A percentile compares a stretch with the other conserved stretches of the same genome.
phyloP scores from a whole-genome alignment of 2,329 filamentous ascomycete species.

The Xylaria sp. region DNA sequence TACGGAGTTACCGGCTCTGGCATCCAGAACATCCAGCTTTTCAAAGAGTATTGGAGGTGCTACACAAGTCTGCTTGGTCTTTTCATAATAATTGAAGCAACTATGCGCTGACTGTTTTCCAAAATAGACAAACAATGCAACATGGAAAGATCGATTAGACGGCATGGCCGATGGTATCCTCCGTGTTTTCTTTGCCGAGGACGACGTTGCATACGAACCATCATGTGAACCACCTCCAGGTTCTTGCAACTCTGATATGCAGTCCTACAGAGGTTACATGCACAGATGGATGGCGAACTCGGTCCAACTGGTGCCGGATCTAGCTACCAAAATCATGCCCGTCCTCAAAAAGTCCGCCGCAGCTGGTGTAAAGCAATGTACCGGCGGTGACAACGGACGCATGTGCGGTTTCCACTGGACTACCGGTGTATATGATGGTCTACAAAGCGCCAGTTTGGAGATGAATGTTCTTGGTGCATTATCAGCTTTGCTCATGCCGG shows the following conservation, averaged over 20 bases:
- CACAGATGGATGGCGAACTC: constrained; percentile 72
- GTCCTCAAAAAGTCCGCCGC: constrained; percentile 67
- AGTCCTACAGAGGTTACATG: constrained; percentile 77
- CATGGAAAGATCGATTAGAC: constrained; percentile 68
- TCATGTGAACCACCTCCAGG: constrained; percentile 67
- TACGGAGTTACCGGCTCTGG: neutral
- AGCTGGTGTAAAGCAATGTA: constrained; percentile 72
- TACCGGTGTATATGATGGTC: constrained; percentile 54
- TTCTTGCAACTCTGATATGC: constrained; percentile 77
- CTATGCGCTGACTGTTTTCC: too few species aligned
- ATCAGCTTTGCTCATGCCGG: constrained; percentile 52
- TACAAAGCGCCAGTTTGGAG: constrained; percentile 65
- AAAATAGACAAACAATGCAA: constrained; percentile 59
- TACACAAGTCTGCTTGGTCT: too few species aligned
- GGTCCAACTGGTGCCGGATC: constrained; percentile 71
- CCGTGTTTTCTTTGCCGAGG: constrained; percentile 62
- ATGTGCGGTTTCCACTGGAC: constrained; percentile 74
- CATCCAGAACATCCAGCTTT: neutral
- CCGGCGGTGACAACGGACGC: constrained; percentile 66
- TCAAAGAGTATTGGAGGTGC: neutral
- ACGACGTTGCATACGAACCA: constrained; percentile 72
- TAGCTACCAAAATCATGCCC: constrained; percentile 64
- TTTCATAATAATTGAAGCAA: too few species aligned
- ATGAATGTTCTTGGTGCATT: constrained; percentile 67
- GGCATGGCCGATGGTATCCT: constrained; percentile 64